A percentile compares a stretch with the other conserved stretches of the same genome.
These are phyloP conservation scores for Orbilia javanica DNA, from an alignment of 2,329 filamentous ascomycete genomes.

Conservation along the genomic window DNA sequence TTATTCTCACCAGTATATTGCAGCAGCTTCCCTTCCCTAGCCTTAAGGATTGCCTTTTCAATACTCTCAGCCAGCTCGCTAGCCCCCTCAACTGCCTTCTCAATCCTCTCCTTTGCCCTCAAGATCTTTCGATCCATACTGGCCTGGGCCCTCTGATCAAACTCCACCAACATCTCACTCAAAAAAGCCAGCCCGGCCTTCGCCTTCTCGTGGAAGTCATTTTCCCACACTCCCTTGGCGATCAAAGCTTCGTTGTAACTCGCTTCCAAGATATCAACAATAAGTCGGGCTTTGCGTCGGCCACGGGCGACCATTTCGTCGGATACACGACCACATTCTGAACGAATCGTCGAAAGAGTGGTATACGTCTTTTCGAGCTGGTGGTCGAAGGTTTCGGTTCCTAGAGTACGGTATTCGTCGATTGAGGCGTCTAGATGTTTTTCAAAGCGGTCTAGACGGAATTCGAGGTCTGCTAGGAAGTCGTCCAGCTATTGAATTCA, in stretches of 20 bases:
- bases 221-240: constrained; percentile 70
- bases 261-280: constrained; percentile 91
- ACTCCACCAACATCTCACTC: constrained; percentile 85
- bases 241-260: constrained; percentile 88
- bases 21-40: constrained; percentile 84
- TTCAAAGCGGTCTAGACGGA: constrained; percentile 76
- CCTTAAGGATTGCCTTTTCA: constrained; percentile 79
- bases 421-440: constrained; percentile 73
- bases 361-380: constrained; percentile 86
- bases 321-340: constrained; percentile 88
- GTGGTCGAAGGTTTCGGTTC: constrained; percentile 81
- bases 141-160: constrained; percentile 84
- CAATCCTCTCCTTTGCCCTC: constrained; percentile 80
- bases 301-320: constrained; percentile 91
- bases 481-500: constrained; percentile 77
- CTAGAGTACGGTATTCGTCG: constrained; percentile 72
- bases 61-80: constrained; percentile 87
- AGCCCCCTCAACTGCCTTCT: constrained; percentile 83
- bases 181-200: constrained; percentile 87
- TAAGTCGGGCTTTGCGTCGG: constrained; percentile 82
- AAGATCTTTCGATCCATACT: constrained; percentile 83
- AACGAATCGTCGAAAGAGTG: constrained; percentile 86
- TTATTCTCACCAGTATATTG: constrained; percentile 73
- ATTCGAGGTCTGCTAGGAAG: constrained; percentile 87
- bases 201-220: constrained; percentile 75